phyloP scores from a whole-genome alignment of 345 rosid genomes.

The Salix caprea region DNA sequence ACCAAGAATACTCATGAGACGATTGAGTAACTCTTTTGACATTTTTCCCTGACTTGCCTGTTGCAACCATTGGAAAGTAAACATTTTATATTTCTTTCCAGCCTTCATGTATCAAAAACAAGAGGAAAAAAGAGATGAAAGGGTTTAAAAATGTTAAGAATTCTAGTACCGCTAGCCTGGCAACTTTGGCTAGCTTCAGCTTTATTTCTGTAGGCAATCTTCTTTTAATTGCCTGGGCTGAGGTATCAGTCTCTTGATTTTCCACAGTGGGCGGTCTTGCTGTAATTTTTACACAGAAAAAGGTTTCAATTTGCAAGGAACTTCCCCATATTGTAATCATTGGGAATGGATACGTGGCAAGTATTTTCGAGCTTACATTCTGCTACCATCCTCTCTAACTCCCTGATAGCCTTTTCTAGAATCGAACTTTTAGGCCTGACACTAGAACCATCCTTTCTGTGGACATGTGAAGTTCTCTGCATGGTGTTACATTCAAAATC shows the following conservation, averaged over 20 bases:
- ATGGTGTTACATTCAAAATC: conserved; percentile 20
- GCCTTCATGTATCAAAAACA: conserved; percentile 1
- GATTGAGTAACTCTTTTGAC: conserved; percentile 72
- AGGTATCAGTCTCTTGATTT: conserved; percentile 68
- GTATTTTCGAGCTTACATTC: conserved; percentile 60
- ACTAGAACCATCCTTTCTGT: conserved; percentile 56
- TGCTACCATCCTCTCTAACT: conserved; percentile 78
- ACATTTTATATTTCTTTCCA: conserved; percentile 1
- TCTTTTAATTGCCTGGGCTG: conserved; percentile 72
- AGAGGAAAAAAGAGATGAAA: background rate
- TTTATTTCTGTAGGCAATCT: conserved; percentile 71
- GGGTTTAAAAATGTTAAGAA: background rate
- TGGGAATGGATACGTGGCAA: background rate
- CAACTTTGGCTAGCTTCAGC: conserved; percentile 67
- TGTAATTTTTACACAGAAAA: conserved; percentile 31
- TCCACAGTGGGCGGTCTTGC: conserved; percentile 78
- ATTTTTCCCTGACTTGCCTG: conserved; percentile 78
- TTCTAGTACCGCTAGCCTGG: conserved; percentile 59
- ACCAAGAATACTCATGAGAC: conserved; percentile 86
- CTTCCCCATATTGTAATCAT: background rate
- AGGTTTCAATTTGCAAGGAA: conserved; percentile 2
- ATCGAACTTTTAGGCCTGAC: conserved; percentile 56
- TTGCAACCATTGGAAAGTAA: conserved; percentile 25
- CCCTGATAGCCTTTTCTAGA: conserved; percentile 87
- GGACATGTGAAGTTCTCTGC: conserved; percentile 46